Percentiles rank a stretch among this genome's conserved stretches.
Evolutionary conservation across 164 flowering plant species (phyloP).

Genomic region (Santalum album): DNA sequence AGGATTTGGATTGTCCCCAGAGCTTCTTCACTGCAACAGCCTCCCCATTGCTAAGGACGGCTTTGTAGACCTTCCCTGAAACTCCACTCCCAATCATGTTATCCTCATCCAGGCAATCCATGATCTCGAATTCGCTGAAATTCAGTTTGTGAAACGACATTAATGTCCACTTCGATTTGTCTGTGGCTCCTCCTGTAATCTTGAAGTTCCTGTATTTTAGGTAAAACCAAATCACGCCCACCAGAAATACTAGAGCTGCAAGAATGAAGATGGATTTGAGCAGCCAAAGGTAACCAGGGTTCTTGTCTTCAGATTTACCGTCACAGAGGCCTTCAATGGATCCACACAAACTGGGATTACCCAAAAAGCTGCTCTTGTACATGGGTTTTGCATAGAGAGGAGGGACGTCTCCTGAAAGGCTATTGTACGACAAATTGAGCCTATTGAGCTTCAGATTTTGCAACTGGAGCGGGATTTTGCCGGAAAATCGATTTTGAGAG

Average conservation of each 20-base stretch:
- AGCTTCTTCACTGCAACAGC: conserved; percentile 3
- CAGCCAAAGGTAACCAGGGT: conserved; percentile 36
- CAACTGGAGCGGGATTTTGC: conserved; percentile 41
- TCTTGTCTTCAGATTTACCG: conserved; percentile 15
- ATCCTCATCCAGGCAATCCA: neutral
- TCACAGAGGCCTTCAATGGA: conserved; percentile 38
- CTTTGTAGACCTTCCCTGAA: conserved; percentile 1
- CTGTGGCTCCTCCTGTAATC: neutral
- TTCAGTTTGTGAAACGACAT: neutral
- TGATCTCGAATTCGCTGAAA: neutral
- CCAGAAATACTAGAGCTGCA: conserved; percentile 36
- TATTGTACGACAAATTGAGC: conserved; percentile 52
- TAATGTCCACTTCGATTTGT: neutral
- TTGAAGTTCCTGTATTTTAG: conserved; percentile 12
- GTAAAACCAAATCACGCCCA: conserved; percentile 46
- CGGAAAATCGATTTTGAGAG: conserved; percentile 44
- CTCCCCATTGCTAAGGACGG: neutral
- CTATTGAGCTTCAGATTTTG: conserved; percentile 60
- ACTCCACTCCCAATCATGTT: neutral
- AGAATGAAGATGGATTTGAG: conserved; percentile 39
- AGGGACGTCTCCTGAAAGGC: conserved; percentile 46
- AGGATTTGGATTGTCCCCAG: neutral
- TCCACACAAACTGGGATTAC: conserved; percentile 61
- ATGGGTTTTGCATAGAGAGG: conserved; percentile 33
- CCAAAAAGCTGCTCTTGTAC: conserved; percentile 47